Evolutionary conservation across 192 early-diverging fungal genomes (phyloP).

Genomic region (Hyaloraphidium curvatum): DNA sequence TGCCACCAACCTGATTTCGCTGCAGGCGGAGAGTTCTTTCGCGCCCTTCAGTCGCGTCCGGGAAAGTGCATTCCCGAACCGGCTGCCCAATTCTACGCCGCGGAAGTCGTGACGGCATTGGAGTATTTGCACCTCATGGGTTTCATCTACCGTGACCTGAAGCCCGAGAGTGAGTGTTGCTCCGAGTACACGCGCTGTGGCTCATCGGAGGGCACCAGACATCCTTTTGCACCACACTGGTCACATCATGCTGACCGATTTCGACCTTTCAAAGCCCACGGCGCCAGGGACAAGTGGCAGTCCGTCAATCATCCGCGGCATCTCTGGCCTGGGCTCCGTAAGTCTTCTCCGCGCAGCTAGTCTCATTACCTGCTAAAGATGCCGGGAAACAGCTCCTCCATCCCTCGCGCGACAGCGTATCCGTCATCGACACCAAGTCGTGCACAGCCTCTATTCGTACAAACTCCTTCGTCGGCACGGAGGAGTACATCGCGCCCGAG

Average conservation of each 20-base stretch:
- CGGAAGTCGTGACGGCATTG: conserved; percentile 84
- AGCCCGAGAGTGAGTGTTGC: conserved; percentile 71
- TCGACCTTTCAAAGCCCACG: conserved; percentile 94
- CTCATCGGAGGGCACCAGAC: conserved; percentile 13
- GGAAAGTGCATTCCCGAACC: conserved; percentile 76
- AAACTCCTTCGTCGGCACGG: conserved; percentile 97
- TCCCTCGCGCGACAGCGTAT: not conserved
- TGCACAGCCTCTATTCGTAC: conserved; percentile 76
- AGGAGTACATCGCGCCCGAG: conserved; percentile 71
- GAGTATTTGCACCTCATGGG: conserved; percentile 94
- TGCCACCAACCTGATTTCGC: too few relatives aligned
- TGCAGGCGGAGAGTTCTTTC: not conserved
- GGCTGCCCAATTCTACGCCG: conserved; percentile 90
- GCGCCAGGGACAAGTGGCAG: too few relatives aligned
- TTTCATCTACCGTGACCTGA: conserved; percentile 94
- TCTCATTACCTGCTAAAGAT: too few relatives aligned
- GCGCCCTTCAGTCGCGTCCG: conserved; percentile 59
- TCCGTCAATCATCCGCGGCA: too few relatives aligned
- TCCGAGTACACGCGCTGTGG: not conserved
- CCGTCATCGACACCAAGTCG: conserved; percentile 66
- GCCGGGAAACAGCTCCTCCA: too few relatives aligned
- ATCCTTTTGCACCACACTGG: conserved; percentile 87
- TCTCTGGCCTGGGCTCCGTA: too few relatives aligned
- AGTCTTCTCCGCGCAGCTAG: too few relatives aligned
- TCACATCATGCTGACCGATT: conserved; percentile 97